Evolutionary conservation across 441 rosid genomes (phyloP).

Genomic region (Gossypium davidsonii): DNA sequence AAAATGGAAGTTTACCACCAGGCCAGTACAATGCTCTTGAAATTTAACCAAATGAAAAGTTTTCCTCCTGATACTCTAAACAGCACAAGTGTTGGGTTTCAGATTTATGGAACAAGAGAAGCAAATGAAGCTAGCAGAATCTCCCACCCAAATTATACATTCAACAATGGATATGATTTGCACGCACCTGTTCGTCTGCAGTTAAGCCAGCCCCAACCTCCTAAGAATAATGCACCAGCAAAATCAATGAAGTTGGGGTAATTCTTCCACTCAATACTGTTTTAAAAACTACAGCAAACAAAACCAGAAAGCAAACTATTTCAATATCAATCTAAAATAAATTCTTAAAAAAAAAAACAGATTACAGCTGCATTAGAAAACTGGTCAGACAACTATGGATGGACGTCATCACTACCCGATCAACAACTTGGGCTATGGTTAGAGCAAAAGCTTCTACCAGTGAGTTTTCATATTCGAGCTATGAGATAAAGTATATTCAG

Average conservation of each 20-base stretch:
- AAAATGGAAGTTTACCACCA: not conserved
- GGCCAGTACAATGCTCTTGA: not conserved
- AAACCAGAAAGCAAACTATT: constrained; percentile 1
- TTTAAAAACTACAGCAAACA: not conserved
- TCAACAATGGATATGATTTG: constrained; percentile 31
- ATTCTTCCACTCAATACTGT: constrained; percentile 9
- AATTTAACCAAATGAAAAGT: not conserved
- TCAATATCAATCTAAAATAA: constrained; percentile 5
- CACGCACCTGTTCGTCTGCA: constrained; percentile 45
- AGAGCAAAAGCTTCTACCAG: constrained; percentile 15
- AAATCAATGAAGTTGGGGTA: constrained; percentile 51
- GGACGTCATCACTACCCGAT: constrained; percentile 8
- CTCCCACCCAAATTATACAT: constrained; percentile 21
- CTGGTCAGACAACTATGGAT: constrained; percentile 8
- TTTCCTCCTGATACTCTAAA: not conserved
- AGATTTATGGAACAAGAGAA: constrained; percentile 44
- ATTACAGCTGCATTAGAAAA: constrained; percentile 44
- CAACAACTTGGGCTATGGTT: constrained; percentile 11
- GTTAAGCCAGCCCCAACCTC: constrained; percentile 53
- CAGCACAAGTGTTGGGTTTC: constrained; percentile 6
- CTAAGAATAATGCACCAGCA: constrained; percentile 27
- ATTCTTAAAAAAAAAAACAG: constrained; percentile 26
- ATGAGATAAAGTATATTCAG: constrained; percentile 18
- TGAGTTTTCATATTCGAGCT: constrained; percentile 15
- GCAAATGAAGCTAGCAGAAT: constrained; percentile 30